A percentile compares a stretch with the other conserved stretches of the same genome.
phyloP scores from a whole-genome alignment of 768 basidiomycete species.

The Tulasnella sp. region DNA sequence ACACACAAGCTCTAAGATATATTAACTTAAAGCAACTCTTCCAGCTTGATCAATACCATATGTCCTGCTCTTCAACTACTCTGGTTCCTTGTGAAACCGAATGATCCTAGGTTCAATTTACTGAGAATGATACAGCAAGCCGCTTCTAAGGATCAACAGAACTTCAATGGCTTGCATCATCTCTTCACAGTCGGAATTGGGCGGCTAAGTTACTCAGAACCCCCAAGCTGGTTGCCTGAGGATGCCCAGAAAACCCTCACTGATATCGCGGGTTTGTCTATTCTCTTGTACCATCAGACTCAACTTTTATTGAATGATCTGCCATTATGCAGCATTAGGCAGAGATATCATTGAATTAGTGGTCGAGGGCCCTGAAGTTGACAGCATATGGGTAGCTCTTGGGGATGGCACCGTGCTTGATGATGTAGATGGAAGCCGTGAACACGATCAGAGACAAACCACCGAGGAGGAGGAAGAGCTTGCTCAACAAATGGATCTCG shows the following conservation, averaged over 20 bases:
- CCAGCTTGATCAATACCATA: slow-evolving; percentile 39
- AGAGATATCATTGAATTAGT: slow-evolving; percentile 50
- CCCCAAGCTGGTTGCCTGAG: slow-evolving; percentile 44
- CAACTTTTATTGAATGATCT: neutral
- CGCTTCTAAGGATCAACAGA: slow-evolving; percentile 28
- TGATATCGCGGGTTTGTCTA: slow-evolving; percentile 35
- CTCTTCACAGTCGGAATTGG: slow-evolving; percentile 68
- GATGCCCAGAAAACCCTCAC: slow-evolving; percentile 32
- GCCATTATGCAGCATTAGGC: slow-evolving; percentile 36
- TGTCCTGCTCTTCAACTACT: slow-evolving; percentile 46
- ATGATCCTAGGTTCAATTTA: slow-evolving; percentile 38
- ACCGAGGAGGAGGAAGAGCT: neutral
- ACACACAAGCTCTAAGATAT: slow-evolving; percentile 5
- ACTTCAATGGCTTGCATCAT: slow-evolving; percentile 50
- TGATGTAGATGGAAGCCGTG: too few relatives aligned
- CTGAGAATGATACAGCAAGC: slow-evolving; percentile 46
- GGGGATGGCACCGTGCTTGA: neutral
- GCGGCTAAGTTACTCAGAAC: slow-evolving; percentile 54
- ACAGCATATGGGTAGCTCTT: slow-evolving; percentile 49
- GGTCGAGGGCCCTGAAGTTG: slow-evolving; percentile 61
- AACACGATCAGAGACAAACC: too few relatives aligned
- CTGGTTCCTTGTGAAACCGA: slow-evolving; percentile 46
- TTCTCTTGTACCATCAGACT: neutral
- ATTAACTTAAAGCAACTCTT: neutral
- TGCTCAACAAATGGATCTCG: slow-evolving; percentile 5